These are phyloP conservation scores for Mycena alexandri DNA, from an alignment of 768 basidiomycete genomes.

Conservation along the genomic window DNA sequence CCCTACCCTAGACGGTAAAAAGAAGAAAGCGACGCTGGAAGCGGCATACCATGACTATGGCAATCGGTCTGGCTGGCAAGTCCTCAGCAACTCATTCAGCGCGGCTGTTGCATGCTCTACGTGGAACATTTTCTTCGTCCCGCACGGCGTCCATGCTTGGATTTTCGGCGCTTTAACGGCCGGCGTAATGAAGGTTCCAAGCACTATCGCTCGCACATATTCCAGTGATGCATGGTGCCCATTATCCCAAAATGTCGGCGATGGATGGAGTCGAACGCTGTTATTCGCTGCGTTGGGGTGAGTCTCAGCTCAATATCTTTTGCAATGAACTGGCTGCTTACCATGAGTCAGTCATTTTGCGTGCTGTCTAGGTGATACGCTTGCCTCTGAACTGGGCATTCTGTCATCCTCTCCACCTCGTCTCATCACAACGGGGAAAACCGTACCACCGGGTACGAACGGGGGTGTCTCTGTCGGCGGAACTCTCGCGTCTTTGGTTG, in stretches of 20 bases:
- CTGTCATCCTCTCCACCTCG: constrained; percentile 76
- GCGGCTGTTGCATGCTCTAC: constrained; percentile 68
- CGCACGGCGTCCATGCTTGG: constrained; percentile 53
- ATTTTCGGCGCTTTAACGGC: constrained; percentile 42
- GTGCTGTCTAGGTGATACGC: constrained; percentile 91
- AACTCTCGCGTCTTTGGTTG: constrained; percentile 76
- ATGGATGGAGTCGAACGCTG: constrained; percentile 71
- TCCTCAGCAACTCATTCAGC: constrained; percentile 82
- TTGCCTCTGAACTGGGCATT: constrained; percentile 95
- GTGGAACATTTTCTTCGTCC: constrained; percentile 76
- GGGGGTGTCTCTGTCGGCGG: constrained; percentile 86
- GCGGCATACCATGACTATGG: constrained; percentile 83
- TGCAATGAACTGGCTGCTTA: constrained; percentile 11
- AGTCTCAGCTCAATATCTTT: constrained; percentile 34
- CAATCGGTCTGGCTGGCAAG: constrained; percentile 84
- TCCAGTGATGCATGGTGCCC: constrained; percentile 72
- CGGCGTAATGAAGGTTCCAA: constrained; percentile 39
- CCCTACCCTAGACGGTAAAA: constrained; percentile 71
- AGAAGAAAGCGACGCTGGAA: constrained; percentile 80
- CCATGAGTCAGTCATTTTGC: constrained; percentile 76
- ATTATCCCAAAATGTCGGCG: constrained; percentile 54
- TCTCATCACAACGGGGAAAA: constrained; percentile 81
- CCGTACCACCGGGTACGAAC: constrained; percentile 91
- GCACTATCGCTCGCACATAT: constrained; percentile 45
- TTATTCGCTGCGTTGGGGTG: constrained; percentile 78